A percentile compares a stretch with the other conserved stretches of the same genome.
Evolutionary conservation across 2,329 filamentous ascomycete genomes (phyloP).

Genomic region (Lizonia empirigonia): DNA sequence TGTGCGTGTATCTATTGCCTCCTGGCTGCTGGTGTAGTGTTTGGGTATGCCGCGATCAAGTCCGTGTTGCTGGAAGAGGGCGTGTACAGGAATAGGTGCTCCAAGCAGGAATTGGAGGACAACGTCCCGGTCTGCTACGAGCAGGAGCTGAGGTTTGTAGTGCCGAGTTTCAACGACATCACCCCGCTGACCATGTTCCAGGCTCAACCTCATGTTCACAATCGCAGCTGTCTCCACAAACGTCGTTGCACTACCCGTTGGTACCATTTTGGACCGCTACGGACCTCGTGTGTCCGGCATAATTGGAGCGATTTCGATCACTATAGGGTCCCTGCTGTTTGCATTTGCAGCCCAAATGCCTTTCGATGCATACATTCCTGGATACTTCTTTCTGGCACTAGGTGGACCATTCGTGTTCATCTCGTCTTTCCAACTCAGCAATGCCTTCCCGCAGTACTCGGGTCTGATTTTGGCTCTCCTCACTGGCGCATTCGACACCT

Average conservation of each 20-base stretch:
- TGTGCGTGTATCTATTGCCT: constrained; percentile 74
- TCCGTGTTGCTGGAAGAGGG: constrained; percentile 46
- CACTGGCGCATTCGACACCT: constrained; percentile 59
- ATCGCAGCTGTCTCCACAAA: constrained; percentile 87
- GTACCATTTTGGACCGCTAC: constrained; percentile 80
- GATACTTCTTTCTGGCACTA: constrained; percentile 57
- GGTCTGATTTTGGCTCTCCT: constrained; percentile 57
- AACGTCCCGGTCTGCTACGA: constrained; percentile 46
- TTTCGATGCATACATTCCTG: constrained; percentile 69
- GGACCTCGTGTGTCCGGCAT: constrained; percentile 79
- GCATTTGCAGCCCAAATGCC: constrained; percentile 67
- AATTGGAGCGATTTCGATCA: constrained; percentile 71
- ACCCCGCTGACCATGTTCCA: constrained; percentile 48
- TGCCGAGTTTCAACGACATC: constrained; percentile 65
- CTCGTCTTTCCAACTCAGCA: constrained; percentile 57
- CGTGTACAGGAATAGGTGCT: constrained; percentile 47
- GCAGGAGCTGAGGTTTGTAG: constrained; percentile 45
- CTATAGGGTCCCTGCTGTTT: constrained; percentile 73
- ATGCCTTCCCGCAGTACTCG: constrained; percentile 57
- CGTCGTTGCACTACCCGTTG: constrained; percentile 82
- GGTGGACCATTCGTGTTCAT: constrained; percentile 60
- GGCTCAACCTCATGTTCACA: constrained; percentile 90
- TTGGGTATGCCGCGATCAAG: constrained; percentile 51
- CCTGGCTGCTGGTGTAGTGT: constrained; percentile 67
- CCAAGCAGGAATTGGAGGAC: constrained; percentile 43